Conservation (phyloP, 257 asterid genomes). For the Knoxia roxburghii region DNA sequence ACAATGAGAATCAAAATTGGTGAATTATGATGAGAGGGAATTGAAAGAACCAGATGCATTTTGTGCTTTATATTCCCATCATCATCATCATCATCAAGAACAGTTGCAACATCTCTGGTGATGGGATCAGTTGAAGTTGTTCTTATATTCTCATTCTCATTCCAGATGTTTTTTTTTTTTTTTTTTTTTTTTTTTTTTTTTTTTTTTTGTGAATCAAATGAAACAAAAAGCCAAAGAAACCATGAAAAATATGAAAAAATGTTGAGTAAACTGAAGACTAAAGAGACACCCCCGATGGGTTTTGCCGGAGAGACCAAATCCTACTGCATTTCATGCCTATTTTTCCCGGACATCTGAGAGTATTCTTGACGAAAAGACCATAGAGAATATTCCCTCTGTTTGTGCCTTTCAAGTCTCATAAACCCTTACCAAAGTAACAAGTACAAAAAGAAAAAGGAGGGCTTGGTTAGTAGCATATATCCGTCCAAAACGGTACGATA, state of each 20-base stretch:
- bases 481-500: too few species aligned
- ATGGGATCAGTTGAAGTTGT: constrained; percentile 6
- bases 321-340: constrained; percentile 1
- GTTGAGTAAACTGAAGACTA: too few species aligned
- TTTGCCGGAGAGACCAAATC: neutral
- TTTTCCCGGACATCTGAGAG: constrained; percentile 26
- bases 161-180: constrained; percentile 28
- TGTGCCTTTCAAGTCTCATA: neutral
- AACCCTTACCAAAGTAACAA: neutral
- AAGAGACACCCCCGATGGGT: constrained; percentile 4
- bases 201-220: constrained; percentile 26
- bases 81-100: constrained; percentile 12
- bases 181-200: too few species aligned
- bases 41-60: too few species aligned
- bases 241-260: constrained; percentile 9
- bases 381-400: constrained; percentile 13
- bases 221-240: constrained; percentile 26
- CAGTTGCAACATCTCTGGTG: too few species aligned
- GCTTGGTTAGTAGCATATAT: too few species aligned
- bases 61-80: too few species aligned
- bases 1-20: too few species aligned
- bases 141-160: constrained; percentile 38
- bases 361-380: constrained; percentile 22
- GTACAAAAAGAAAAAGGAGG: neutral
- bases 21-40: too few species aligned